Evolutionary conservation across 495 filamentous ascomycete genomes (phyloP).

Genomic region (Hypoxylon lienhwacheense): DNA sequence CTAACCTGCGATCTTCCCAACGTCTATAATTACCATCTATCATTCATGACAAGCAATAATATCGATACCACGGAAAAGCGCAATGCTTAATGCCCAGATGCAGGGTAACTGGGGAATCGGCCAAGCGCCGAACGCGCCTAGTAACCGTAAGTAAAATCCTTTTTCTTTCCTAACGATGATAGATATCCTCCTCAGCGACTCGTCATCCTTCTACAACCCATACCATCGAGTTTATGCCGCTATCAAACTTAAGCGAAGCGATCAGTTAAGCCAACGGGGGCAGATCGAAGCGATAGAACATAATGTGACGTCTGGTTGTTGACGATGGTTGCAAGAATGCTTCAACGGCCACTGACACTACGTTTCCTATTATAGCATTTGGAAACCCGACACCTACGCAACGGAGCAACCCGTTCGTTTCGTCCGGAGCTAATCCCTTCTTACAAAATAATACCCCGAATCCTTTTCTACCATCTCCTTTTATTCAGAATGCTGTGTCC

Average conservation of each 20-base stretch:
- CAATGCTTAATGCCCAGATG: constrained; percentile 35
- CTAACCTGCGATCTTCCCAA: neutral
- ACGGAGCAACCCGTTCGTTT: constrained; percentile 20
- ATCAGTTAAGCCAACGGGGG: neutral
- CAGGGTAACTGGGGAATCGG: constrained; percentile 36
- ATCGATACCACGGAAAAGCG: constrained; percentile 6
- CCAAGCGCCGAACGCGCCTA: constrained; percentile 18
- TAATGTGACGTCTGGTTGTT: constrained; percentile 2
- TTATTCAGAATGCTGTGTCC: too few species aligned
- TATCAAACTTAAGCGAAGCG: neutral
- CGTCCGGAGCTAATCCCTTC: constrained; percentile 16
- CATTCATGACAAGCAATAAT: constrained; percentile 17
- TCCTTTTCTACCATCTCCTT: constrained; percentile 26
- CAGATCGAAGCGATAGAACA: neutral
- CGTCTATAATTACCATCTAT: neutral
- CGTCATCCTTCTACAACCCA: neutral
- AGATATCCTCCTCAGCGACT: neutral
- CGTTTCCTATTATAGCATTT: constrained; percentile 35
- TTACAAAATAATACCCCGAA: constrained; percentile 16
- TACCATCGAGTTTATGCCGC: constrained; percentile 2
- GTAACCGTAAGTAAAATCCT: constrained; percentile 39
- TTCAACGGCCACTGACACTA: constrained; percentile 31
- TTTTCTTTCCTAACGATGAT: constrained; percentile 28
- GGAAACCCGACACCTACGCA: constrained; percentile 7
- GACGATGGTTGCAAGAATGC: constrained; percentile 5